phyloP scores from a whole-genome alignment of 2,329 filamentous ascomycete species.

The Pezicula neosporulosa region DNA sequence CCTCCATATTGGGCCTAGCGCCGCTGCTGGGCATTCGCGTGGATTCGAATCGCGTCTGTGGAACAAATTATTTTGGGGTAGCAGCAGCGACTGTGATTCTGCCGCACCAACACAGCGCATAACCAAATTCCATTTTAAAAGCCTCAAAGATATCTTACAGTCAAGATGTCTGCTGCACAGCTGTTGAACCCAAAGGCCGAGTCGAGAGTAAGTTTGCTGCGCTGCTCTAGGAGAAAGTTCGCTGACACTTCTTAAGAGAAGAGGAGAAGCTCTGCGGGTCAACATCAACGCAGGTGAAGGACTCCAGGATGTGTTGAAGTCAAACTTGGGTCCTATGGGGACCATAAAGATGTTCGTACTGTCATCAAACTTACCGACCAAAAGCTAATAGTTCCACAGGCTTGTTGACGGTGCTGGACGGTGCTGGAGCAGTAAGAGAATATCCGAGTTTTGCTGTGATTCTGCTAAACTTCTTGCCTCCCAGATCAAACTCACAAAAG shows the following conservation, averaged over 20 bases:
- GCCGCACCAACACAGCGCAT: conserved; percentile 1
- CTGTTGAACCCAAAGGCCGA: conserved; percentile 98
- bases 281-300: conserved; percentile 98
- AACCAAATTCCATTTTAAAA: conserved; percentile 8
- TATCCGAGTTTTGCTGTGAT: no score
- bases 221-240: conserved; percentile 16
- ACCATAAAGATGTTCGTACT: conserved; percentile 84
- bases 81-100: no score
- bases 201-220: conserved; percentile 69
- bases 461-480: conserved; percentile 4
- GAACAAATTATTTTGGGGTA: no score
- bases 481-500: conserved; percentile 97
- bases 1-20: no score
- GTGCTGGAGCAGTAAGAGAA: conserved; percentile 59
- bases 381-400: conserved; percentile 37
- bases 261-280: conserved; percentile 93
- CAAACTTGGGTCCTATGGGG: conserved; percentile 88
- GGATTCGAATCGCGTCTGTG: no score
- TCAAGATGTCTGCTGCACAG: conserved; percentile 89
- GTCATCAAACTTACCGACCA: not conserved
- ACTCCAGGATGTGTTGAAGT: conserved; percentile 89
- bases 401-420: conserved; percentile 69
- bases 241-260: conserved; percentile 57
- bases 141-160: conserved; percentile 5
- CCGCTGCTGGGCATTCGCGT: no score